These are phyloP conservation scores for Trifolium subterraneum DNA, from an alignment of 306 rosid genomes.

Conservation along the genomic window DNA sequence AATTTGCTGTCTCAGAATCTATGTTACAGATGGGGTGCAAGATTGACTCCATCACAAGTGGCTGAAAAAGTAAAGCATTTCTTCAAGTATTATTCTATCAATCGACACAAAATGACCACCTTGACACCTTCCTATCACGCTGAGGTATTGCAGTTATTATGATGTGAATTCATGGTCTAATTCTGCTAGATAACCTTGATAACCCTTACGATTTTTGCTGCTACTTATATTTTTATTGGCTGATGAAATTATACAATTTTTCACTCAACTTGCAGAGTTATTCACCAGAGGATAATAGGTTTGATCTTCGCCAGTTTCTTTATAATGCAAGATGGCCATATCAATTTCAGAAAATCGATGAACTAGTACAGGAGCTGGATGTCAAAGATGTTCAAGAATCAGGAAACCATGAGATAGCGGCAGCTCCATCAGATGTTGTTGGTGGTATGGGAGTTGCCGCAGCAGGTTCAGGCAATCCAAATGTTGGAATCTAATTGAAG, in stretches of 20 bases:
- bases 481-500: constrained; percentile 59
- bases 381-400: constrained; percentile 56
- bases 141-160: constrained; percentile 58
- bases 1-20: constrained; percentile 66
- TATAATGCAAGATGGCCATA: constrained; percentile 93
- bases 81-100: constrained; percentile 93
- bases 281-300: constrained; percentile 93
- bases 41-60: constrained; percentile 80
- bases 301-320: constrained; percentile 88
- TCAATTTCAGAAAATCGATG: constrained; percentile 87
- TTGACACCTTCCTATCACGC: constrained; percentile 95
- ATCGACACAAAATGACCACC: constrained; percentile 92
- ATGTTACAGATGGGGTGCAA: constrained; percentile 84
- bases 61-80: constrained; percentile 95
- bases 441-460: constrained; percentile 96
- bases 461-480: constrained; percentile 94
- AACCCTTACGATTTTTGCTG: not conserved
- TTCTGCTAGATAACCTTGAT: constrained; percentile 6
- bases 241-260: constrained; percentile 33
- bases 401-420: constrained; percentile 47
- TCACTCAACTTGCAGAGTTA: constrained; percentile 69
- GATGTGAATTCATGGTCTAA: not conserved
- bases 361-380: constrained; percentile 65
- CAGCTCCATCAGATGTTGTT: constrained; percentile 53
- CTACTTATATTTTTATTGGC: constrained; percentile 24